Base-by-base conservation (phyloP, 345 rosid genomes). In the Sonneratia caseolaris region DNA sequence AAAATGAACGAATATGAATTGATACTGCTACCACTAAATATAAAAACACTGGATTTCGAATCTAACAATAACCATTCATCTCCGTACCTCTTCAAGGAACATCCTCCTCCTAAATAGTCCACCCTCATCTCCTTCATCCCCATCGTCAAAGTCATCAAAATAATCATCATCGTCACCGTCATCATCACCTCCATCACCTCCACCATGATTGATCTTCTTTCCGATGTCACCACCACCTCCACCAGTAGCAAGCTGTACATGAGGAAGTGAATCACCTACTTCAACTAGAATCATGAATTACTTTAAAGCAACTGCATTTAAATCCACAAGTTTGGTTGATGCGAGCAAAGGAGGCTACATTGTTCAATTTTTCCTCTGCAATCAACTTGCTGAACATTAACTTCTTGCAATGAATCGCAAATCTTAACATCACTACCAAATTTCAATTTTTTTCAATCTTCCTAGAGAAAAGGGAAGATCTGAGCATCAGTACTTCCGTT, bases 121-220 rank as follows among this genome's bases (percentile, higher is more conserved):
- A 61, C 92, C 97, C 64, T 90, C 99, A 56, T 88, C 97, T 68
- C 96, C 99, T 70, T 92, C 95, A 74, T 89, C 96, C 0, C 82
- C 93, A 67, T 95, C 98, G 80, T 95, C 97, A 62, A 89, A 90
- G 66, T 95, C 97, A 48, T 91, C 98, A n/a, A 88, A 95, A 82
- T 92, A 95, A 74, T 95, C 94, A 61, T 95, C 99, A 80, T 95
- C 99, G 72, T 95, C 99, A 22, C 95, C 99, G 64, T 84, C 97
- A 77, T 90, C 99, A 67, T 95, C 98, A 38, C 98, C 99, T 79
- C 98, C 99, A 76, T 92, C 98, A 7, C 98, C 98, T 72, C 98
- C 97, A 78, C 99, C 98, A 73, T 83, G 82, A 84, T 79, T 87
- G 80, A 89, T 83, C 75, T 71, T 86, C 85, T 95, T 95, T 76